phyloP scores from a whole-genome alignment of 2,329 filamentous ascomycete genomes.

The Fusarium sp. region DNA sequence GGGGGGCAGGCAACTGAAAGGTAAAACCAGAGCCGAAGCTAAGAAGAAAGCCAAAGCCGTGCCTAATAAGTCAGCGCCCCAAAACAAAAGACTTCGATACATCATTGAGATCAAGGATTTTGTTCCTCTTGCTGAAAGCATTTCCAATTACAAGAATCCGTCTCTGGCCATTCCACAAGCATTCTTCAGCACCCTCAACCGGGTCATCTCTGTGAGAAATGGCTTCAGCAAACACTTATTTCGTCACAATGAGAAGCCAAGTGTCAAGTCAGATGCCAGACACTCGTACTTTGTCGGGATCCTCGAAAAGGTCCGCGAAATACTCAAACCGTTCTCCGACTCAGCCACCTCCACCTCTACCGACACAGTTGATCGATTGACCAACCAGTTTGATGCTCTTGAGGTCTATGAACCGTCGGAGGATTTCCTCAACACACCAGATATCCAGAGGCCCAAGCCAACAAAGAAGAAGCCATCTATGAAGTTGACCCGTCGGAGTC shows the following conservation, averaged over 20 bases:
- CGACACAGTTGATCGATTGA: neutral
- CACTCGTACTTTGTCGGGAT: constrained; percentile 53
- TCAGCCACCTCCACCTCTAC: neutral
- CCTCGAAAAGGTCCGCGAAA: constrained; percentile 51
- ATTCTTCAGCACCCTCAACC: constrained; percentile 50
- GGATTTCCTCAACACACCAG: constrained; percentile 51
- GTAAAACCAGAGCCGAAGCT: neutral
- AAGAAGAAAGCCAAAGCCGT: neutral
- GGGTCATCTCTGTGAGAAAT: constrained; percentile 53
- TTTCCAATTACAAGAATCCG: constrained; percentile 42
- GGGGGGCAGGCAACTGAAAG: neutral
- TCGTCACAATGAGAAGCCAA: constrained; percentile 19
- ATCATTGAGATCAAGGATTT: constrained; percentile 55
- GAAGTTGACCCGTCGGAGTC: constrained; percentile 47
- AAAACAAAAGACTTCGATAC: constrained; percentile 27
- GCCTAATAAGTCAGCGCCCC: neutral
- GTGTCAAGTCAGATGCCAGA: constrained; percentile 41
- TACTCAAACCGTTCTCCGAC: constrained; percentile 33
- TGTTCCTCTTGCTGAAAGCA: constrained; percentile 53
- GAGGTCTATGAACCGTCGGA: constrained; percentile 20
- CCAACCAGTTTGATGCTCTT: neutral
- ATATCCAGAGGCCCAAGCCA: constrained; percentile 12
- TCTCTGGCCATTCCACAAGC: constrained; percentile 46
- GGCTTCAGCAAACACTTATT: constrained; percentile 43
- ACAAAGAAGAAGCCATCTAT: constrained; percentile 40